phyloP scores from a whole-genome alignment of 306 rosid species.

The Albizia julibrissin region DNA sequence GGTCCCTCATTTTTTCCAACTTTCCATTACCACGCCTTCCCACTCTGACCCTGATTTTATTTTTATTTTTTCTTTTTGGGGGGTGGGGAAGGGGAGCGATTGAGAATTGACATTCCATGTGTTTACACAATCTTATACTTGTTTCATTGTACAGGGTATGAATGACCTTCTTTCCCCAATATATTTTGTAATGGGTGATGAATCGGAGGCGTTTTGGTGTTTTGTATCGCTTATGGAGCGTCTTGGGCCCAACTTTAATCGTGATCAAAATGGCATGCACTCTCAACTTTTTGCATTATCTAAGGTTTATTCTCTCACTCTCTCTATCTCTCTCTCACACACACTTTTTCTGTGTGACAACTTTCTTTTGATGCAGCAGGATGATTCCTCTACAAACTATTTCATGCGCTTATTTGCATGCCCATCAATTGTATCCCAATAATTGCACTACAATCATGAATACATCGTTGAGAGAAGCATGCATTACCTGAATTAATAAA shows the following conservation, averaged over 20 bases:
- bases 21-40: background rate
- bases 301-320: slow-evolving; percentile 62
- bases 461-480: background rate
- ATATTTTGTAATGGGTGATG: slow-evolving; percentile 84
- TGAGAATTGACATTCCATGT: slow-evolving; percentile 11
- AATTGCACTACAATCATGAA: background rate
- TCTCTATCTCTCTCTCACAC: slow-evolving; percentile 1
- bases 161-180: slow-evolving; percentile 95
- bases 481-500: background rate
- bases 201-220: slow-evolving; percentile 97
- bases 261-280: slow-evolving; percentile 99
- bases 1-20: slow-evolving; percentile 8
- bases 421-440: background rate
- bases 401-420: background rate
- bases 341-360: background rate
- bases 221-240: slow-evolving; percentile 93
- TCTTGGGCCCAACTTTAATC: slow-evolving; percentile 97
- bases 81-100: background rate
- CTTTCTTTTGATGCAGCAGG: background rate
- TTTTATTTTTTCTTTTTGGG: background rate
- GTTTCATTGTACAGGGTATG: slow-evolving; percentile 74
- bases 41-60: background rate
- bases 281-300: slow-evolving; percentile 98
- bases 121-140: slow-evolving; percentile 14
- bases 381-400: background rate